phyloP scores from a whole-genome alignment of 768 basidiomycete genomes.

The Myochromella boudieri region DNA sequence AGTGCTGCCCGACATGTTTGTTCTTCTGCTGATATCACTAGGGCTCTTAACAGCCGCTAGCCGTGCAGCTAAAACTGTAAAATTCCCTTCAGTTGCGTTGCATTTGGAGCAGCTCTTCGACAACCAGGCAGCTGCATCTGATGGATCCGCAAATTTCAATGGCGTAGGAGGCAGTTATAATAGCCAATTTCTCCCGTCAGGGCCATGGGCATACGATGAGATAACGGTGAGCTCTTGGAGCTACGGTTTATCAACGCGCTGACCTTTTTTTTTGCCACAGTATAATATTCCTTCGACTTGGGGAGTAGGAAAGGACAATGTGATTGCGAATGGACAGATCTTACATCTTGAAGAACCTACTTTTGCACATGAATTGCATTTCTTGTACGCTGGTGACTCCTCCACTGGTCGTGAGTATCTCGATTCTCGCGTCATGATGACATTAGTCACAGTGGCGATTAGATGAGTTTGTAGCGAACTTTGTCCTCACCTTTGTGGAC shows the following conservation, averaged over 20 bases:
- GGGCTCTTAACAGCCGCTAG: background rate
- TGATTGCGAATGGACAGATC: slow-evolving; percentile 42
- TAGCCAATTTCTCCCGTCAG: slow-evolving; percentile 38
- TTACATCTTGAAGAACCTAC: slow-evolving; percentile 31
- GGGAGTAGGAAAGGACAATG: slow-evolving; percentile 43
- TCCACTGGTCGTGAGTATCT: slow-evolving; percentile 27
- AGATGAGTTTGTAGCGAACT: slow-evolving; percentile 32
- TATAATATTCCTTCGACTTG: slow-evolving; percentile 42
- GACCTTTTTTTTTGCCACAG: slow-evolving; percentile 21
- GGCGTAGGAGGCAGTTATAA: slow-evolving; percentile 37
- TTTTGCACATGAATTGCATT: slow-evolving; percentile 45
- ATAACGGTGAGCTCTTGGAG: slow-evolving; percentile 36
- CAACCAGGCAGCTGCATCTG: slow-evolving; percentile 42
- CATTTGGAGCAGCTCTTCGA: slow-evolving; percentile 31
- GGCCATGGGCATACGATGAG: slow-evolving; percentile 37
- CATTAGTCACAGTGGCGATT: background rate
- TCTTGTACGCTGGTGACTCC: slow-evolving; percentile 46
- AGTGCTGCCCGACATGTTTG: background rate
- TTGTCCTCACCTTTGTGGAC: slow-evolving; percentile 37
- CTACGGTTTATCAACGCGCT: no score
- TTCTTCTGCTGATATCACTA: background rate
- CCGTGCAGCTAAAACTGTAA: slow-evolving; percentile 3
- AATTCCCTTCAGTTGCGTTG: slow-evolving; percentile 32
- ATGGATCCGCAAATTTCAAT: slow-evolving; percentile 42
- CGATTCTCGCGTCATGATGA: background rate